Percentiles rank a stretch among this genome's conserved stretches.
phyloP scores from a whole-genome alignment of 2,329 filamentous ascomycete species.

The Curvularia hawaiiensis region DNA sequence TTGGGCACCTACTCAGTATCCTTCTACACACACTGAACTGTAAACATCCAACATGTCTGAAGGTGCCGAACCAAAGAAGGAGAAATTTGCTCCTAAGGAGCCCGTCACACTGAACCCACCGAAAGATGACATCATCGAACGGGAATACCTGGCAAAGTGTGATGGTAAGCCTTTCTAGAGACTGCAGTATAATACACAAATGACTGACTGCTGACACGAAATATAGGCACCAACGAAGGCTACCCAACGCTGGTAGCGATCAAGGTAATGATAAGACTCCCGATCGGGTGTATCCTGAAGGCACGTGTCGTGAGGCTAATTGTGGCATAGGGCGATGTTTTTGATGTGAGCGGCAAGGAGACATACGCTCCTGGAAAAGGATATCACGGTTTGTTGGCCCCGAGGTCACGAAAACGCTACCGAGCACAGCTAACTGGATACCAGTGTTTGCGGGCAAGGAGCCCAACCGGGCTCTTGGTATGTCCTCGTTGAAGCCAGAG shows the following conservation, averaged over 20 bases:
- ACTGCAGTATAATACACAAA: neutral
- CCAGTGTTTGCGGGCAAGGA: conserved; percentile 96
- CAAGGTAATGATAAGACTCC: conserved; percentile 48
- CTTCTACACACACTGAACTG: conserved; percentile 5
- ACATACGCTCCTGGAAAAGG: conserved; percentile 81
- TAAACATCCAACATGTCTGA: conserved; percentile 38
- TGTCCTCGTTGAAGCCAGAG: conserved; percentile 82
- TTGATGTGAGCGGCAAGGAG: conserved; percentile 90
- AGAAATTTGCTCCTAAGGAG: conserved; percentile 77
- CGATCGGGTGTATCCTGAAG: neutral
- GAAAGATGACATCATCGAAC: conserved; percentile 84
- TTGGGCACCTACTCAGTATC: conserved; percentile 2
- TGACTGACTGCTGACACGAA: conserved; percentile 1
- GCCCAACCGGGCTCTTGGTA: conserved; percentile 86
- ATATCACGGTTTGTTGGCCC: conserved; percentile 74
- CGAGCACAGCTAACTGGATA: conserved; percentile 8
- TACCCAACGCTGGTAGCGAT: conserved; percentile 66
- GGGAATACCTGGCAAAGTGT: conserved; percentile 78
- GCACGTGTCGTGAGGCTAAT: conserved; percentile 12
- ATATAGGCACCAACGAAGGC: conserved; percentile 66
- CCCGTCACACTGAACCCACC: conserved; percentile 79
- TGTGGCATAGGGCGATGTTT: conserved; percentile 77
- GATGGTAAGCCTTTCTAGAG: conserved; percentile 66
- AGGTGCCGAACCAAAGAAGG: conserved; percentile 42
- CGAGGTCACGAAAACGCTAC: neutral